Conservation (phyloP, 805 yeast genomes). For the Candida pseudoglaebosa region DNA sequence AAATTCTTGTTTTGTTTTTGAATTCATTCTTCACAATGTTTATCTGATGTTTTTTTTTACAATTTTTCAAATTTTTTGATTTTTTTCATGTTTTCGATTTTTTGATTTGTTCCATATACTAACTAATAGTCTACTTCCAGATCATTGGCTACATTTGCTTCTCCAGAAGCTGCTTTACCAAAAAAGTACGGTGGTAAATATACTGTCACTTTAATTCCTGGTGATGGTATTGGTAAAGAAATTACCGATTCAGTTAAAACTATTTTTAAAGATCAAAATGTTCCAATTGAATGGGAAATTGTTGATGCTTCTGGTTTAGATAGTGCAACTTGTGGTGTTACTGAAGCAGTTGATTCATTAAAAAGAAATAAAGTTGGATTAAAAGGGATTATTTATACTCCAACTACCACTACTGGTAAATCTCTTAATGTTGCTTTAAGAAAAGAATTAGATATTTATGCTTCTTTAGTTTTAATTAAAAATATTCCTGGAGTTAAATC, state of each 20-base stretch:
- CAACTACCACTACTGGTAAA: constrained; percentile 69
- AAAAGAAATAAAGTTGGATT: constrained; percentile 96
- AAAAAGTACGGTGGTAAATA: constrained; percentile 93
- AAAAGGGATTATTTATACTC: constrained; percentile 93
- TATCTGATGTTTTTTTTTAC: too few relatives aligned
- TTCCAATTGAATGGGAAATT: constrained; percentile 91
- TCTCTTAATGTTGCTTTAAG: constrained; percentile 95
- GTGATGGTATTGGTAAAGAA: constrained; percentile 98
- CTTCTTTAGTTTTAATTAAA: constrained; percentile 90
- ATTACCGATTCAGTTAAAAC: constrained; percentile 90
- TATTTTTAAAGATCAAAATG: constrained; percentile 79
- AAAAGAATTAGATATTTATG: constrained; percentile 93
- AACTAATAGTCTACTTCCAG: constrained; percentile 33
- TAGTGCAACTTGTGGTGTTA: constrained; percentile 60
- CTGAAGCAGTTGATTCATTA: constrained; percentile 83
- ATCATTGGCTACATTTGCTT: constrained; percentile 53
- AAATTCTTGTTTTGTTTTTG: too few relatives aligned
- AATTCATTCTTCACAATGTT: too few relatives aligned
- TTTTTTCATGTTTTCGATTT: too few relatives aligned
- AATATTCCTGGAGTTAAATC: constrained; percentile 92
- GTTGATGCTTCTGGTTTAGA: constrained; percentile 45
- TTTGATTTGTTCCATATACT: too few relatives aligned
- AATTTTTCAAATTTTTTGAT: too few relatives aligned
- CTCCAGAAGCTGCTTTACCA: constrained; percentile 66
- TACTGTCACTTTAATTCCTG: constrained; percentile 93